Percentiles rank a stretch among this genome's conserved stretches.
These are phyloP conservation scores for Paecilomyces sp. DNA, from an alignment of 2,329 filamentous ascomycete species.

Conservation along the genomic window DNA sequence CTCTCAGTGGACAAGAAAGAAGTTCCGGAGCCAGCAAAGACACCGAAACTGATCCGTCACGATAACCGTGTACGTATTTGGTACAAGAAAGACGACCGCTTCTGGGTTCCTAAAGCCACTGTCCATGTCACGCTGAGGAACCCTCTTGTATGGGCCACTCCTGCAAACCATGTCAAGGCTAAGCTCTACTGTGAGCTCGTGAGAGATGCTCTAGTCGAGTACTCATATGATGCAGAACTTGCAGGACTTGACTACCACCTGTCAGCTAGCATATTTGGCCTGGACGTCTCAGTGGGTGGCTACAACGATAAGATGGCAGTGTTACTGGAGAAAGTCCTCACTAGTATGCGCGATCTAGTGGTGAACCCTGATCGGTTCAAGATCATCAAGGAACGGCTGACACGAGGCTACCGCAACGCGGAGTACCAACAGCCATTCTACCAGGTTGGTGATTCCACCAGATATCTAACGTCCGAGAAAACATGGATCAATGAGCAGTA, in stretches of 20 bases:
- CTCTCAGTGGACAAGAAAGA: slow-evolving; percentile 94
- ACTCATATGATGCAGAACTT: slow-evolving; percentile 91
- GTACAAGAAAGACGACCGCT: slow-evolving; percentile 98
- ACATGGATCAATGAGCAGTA: slow-evolving; percentile 75
- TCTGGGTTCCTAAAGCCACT: slow-evolving; percentile 95
- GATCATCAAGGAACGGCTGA: slow-evolving; percentile 80
- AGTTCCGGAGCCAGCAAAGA: slow-evolving; percentile 63
- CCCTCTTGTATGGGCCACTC: slow-evolving; percentile 70
- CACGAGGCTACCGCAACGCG: slow-evolving; percentile 74
- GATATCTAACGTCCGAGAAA: slow-evolving; percentile 70
- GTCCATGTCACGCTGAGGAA: slow-evolving; percentile 74
- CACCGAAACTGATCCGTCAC: slow-evolving; percentile 77
- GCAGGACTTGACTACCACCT: slow-evolving; percentile 81
- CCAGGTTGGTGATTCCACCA: slow-evolving; percentile 75
- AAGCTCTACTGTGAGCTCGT: slow-evolving; percentile 80
- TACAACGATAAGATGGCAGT: slow-evolving; percentile 97
- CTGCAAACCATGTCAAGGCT: slow-evolving; percentile 69
- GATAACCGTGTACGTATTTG: slow-evolving; percentile 75
- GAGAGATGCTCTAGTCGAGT: slow-evolving; percentile 81
- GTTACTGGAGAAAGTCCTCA: slow-evolving; percentile 78
- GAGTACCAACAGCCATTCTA: slow-evolving; percentile 83
- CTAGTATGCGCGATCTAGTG: slow-evolving; percentile 75
- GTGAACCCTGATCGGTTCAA: slow-evolving; percentile 82
- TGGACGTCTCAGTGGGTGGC: slow-evolving; percentile 73
- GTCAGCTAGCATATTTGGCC: slow-evolving; percentile 61